Conservation (phyloP, 345 rosid species). For the Angophora floribunda region DNA sequence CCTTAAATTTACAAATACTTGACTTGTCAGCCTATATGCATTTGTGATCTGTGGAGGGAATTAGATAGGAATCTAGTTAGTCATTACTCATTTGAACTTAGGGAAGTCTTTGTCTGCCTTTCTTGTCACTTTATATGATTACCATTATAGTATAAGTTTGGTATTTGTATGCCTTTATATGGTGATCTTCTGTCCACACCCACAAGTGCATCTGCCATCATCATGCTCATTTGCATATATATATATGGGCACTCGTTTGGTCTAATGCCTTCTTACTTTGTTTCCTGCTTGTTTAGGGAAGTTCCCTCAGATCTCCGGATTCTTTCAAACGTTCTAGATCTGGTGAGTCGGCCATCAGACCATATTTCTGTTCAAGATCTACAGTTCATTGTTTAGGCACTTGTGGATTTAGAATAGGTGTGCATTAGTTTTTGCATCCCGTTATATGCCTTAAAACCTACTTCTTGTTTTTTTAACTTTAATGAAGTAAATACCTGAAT, state of each 20-base stretch:
- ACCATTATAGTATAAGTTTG: not conserved
- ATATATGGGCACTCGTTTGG: not conserved
- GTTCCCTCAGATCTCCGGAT: conserved; percentile 22
- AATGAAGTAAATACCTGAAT: not conserved
- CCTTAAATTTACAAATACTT: not conserved
- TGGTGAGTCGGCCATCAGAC: conserved; percentile 16
- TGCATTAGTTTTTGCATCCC: not conserved
- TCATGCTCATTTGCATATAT: not conserved
- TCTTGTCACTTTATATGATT: not conserved
- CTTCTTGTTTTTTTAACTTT: accelerated
- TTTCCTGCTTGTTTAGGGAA: conserved; percentile 16
- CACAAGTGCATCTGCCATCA: not conserved
- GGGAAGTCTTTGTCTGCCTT: not conserved
- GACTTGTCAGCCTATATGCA: not conserved
- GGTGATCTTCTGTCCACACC: not conserved
- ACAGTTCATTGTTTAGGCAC: not conserved
- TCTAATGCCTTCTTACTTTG: not conserved
- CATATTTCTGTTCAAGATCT: not conserved
- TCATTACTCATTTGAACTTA: not conserved
- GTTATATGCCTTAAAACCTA: not conserved
- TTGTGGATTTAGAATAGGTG: not conserved
- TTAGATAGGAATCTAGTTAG: not conserved
- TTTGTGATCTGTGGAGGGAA: not conserved
- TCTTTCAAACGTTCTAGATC: conserved; percentile 50
- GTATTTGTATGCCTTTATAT: not conserved